Evolutionary conservation across 495 filamentous ascomycete species (phyloP).

Genomic region (Penicillium coprophilum): DNA sequence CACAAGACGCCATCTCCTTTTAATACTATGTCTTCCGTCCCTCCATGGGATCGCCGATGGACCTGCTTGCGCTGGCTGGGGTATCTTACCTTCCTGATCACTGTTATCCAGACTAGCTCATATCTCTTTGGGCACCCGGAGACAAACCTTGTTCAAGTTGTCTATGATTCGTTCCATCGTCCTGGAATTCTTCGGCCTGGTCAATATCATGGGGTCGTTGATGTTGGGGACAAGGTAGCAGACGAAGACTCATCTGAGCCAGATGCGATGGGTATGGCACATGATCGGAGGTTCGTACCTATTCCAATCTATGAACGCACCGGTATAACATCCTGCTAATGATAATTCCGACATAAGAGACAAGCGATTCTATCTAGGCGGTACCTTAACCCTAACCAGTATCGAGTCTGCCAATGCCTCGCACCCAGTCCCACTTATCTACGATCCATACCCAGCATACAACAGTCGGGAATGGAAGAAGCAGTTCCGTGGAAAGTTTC

Average conservation of each 20-base stretch:
- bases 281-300: constrained; percentile 20
- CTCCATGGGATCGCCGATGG: constrained; percentile 7
- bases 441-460: constrained; percentile 54
- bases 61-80: constrained; percentile 17
- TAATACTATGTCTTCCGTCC: background rate
- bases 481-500: constrained; percentile 39
- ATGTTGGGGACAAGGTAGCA: constrained; percentile 6
- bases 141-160: background rate
- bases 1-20: constrained; percentile 7
- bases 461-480: constrained; percentile 45
- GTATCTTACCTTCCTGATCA: constrained; percentile 11
- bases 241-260: constrained; percentile 15
- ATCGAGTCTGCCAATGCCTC: constrained; percentile 1
- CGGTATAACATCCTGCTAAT: background rate
- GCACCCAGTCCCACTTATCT: constrained; percentile 34
- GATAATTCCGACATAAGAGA: constrained; percentile 11
- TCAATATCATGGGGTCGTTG: constrained; percentile 16
- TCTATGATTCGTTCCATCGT: background rate
- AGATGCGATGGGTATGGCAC: constrained; percentile 21
- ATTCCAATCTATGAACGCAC: background rate
- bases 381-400: constrained; percentile 30
- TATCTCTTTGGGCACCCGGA: constrained; percentile 7
- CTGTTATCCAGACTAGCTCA: constrained; percentile 11
- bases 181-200: constrained; percentile 21
- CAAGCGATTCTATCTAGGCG: constrained; percentile 28